A percentile compares a stretch with the other conserved stretches of the same genome.
phyloP scores from a whole-genome alignment of 179 eudicot species.

The Spergularia azorica region DNA sequence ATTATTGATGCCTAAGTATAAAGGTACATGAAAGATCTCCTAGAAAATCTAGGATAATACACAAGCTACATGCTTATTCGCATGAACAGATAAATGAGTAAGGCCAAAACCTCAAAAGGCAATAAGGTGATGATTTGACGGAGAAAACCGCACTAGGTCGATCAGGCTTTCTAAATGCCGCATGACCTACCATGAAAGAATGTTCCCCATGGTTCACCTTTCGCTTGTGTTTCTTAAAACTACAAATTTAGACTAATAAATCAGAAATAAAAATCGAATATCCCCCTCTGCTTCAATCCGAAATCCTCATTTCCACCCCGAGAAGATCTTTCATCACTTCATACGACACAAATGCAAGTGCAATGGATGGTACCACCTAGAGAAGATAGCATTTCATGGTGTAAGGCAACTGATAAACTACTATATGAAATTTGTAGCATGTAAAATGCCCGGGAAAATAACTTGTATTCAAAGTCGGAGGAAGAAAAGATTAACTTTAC shows the following conservation, averaged over 20 bases:
- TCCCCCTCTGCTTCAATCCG: constrained; percentile 49
- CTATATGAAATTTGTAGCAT: not conserved
- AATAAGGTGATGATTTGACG: constrained; percentile 8
- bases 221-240: constrained; percentile 20
- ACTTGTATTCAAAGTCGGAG: not conserved
- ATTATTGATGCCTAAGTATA: constrained; percentile 3
- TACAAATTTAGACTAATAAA: not conserved
- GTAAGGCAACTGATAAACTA: not conserved
- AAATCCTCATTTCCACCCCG: constrained; percentile 88
- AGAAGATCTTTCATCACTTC: constrained; percentile 84
- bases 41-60: constrained; percentile 32
- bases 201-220: constrained; percentile 23
- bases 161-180: constrained; percentile 12
- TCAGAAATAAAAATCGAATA: constrained; percentile 1
- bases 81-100: constrained; percentile 20
- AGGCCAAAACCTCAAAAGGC: constrained; percentile 22
- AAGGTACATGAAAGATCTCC: constrained; percentile 20
- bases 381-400: not conserved
- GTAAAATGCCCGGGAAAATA: not conserved
- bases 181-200: constrained; percentile 24
- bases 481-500: constrained; percentile 37
- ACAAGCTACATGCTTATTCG: constrained; percentile 27
- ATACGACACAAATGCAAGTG: constrained; percentile 85
- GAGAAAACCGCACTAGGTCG: constrained; percentile 2
- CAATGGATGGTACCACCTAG: constrained; percentile 94